A percentile compares a stretch with the other conserved stretches of the same genome.
Conservation (phyloP, 305 asterid species). For the Fraxinus angustifolia region DNA sequence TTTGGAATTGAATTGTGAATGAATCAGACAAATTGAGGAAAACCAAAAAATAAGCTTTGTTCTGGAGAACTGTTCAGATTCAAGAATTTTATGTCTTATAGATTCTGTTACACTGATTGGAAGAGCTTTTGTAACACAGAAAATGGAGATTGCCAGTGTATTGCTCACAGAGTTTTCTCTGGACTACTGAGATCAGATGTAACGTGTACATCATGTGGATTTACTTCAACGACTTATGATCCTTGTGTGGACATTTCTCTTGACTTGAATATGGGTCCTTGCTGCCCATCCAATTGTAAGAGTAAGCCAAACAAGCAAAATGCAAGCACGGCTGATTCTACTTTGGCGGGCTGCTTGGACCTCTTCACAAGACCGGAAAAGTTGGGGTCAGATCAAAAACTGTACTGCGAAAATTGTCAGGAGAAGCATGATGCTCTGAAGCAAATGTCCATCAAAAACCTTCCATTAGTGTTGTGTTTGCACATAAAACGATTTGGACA, state of each 20-base stretch:
- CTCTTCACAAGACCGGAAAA: constrained; percentile 70
- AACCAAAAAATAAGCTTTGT: background rate
- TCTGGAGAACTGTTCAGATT: background rate
- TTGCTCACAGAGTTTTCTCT: constrained; percentile 59
- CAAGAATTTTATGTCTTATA: background rate
- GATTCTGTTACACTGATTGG: constrained; percentile 23
- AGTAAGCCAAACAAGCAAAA: constrained; percentile 41
- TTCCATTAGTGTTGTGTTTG: constrained; percentile 58
- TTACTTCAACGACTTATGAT: constrained; percentile 69
- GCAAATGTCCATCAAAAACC: constrained; percentile 68
- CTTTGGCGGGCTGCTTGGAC: constrained; percentile 59
- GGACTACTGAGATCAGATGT: constrained; percentile 75
- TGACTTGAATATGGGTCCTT: constrained; percentile 35
- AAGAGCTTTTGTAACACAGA: constrained; percentile 40
- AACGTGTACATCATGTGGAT: constrained; percentile 70
- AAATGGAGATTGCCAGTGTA: constrained; percentile 61
- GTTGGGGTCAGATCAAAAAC: constrained; percentile 61
- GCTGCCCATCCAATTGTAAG: constrained; percentile 18
- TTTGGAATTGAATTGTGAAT: background rate
- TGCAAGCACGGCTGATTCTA: constrained; percentile 33
- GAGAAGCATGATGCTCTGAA: constrained; percentile 55
- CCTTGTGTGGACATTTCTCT: constrained; percentile 69
- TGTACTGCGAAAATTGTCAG: constrained; percentile 58
- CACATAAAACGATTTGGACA: constrained; percentile 77
- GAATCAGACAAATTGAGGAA: background rate